Conservation (phyloP, 345 rosid species). For the Syzygium aromaticum region DNA sequence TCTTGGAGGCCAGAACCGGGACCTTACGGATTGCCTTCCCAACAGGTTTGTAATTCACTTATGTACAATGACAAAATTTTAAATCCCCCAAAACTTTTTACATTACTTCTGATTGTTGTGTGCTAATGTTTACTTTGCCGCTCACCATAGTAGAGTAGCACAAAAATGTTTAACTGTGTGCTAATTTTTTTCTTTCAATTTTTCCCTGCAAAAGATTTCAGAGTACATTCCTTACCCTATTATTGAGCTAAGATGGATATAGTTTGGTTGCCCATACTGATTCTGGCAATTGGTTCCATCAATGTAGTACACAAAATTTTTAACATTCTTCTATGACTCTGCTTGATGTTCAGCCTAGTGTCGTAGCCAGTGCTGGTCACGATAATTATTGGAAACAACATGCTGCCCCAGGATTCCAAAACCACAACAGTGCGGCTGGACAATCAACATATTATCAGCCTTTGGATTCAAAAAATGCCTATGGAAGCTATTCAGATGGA, state of each 20-base stretch:
- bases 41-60: conserved; percentile 49
- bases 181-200: background rate
- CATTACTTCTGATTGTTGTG: background rate
- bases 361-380: conserved; percentile 43
- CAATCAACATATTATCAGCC: conserved; percentile 54
- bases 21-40: conserved; percentile 45
- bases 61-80: background rate
- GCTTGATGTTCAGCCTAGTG: conserved; percentile 50
- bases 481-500: conserved; percentile 65
- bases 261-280: background rate
- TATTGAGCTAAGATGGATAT: background rate
- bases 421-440: conserved; percentile 48
- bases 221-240: background rate
- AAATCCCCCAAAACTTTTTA: background rate
- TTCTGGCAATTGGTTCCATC: background rate
- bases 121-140: background rate
- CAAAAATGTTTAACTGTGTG: background rate
- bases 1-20: conserved; percentile 63
- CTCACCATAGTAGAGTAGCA: background rate
- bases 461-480: conserved; percentile 46
- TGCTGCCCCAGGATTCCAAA: conserved; percentile 44
- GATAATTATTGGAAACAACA: conserved; percentile 66
- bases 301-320: background rate
- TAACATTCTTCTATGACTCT: conserved; percentile 6
- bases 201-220: background rate